phyloP scores from a whole-genome alignment of 176 grass and related monocot species.

The Thinopyrum elongatum region DNA sequence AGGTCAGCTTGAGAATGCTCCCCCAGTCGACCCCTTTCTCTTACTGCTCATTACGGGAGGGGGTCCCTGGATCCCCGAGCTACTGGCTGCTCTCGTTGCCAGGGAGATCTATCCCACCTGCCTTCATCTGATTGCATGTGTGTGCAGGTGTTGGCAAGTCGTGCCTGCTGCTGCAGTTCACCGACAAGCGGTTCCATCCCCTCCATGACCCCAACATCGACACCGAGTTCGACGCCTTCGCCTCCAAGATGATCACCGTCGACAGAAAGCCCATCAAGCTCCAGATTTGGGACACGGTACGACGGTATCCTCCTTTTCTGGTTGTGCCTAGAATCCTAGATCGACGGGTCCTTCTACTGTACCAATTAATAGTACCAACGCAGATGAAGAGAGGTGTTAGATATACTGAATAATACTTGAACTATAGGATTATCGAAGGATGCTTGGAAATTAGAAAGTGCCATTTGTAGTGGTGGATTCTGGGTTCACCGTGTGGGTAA shows the following conservation, averaged over 20 bases:
- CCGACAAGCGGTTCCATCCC: slow-evolving; percentile 82
- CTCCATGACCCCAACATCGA: slow-evolving; percentile 81
- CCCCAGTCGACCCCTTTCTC: too few relatives aligned
- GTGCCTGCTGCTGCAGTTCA: slow-evolving; percentile 82
- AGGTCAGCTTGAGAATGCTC: slow-evolving; percentile 7
- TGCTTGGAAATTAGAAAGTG: too few relatives aligned
- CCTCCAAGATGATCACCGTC: slow-evolving; percentile 63
- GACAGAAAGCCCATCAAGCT: slow-evolving; percentile 78
- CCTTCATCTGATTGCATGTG: not conserved
- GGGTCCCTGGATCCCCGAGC: not conserved
- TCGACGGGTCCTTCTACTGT: not conserved
- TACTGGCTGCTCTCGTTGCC: not conserved
- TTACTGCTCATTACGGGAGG: not conserved
- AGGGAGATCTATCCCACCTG: not conserved
- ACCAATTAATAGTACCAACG: not conserved
- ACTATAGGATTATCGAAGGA: too few relatives aligned
- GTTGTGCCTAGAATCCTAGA: not conserved
- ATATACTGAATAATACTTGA: too few relatives aligned
- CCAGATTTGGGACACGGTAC: slow-evolving; percentile 81
- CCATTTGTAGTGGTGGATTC: too few relatives aligned
- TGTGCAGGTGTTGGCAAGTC: slow-evolving; percentile 68
- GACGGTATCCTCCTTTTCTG: too few relatives aligned
- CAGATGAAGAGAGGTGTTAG: not conserved
- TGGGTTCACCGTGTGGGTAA: too few relatives aligned
- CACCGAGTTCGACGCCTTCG: slow-evolving; percentile 53